A percentile compares a stretch with the other conserved stretches of the same genome.
Evolutionary conservation across 345 rosid genomes (phyloP).

Genomic region (Mercurialis annua): DNA sequence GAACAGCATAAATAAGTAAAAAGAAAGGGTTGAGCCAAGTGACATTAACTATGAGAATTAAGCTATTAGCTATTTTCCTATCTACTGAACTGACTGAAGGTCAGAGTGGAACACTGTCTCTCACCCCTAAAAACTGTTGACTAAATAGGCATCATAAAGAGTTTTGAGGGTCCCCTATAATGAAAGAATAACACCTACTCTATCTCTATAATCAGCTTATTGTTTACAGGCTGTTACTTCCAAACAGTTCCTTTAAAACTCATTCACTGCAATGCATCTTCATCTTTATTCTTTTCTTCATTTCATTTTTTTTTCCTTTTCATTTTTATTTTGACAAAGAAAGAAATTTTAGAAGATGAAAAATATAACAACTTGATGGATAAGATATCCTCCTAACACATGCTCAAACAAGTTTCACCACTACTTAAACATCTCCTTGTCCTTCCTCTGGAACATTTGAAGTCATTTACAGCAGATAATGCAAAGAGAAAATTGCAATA

Average conservation of each 20-base stretch:
- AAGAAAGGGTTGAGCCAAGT: not conserved
- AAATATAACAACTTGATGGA: not conserved
- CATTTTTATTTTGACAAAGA: no score
- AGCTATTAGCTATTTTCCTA: not conserved
- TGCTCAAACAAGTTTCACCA: conserved; percentile 6
- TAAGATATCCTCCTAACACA: not conserved
- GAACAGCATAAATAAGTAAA: not conserved
- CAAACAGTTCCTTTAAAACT: not conserved
- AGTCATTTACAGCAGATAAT: not conserved
- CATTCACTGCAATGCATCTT: not conserved
- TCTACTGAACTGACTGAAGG: not conserved
- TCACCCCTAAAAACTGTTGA: not conserved
- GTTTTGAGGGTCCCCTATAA: not conserved
- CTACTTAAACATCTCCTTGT: not conserved
- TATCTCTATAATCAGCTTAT: not conserved
- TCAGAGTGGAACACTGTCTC: not conserved
- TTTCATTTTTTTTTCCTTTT: no score
- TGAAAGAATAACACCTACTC: not conserved
- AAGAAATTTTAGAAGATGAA: not conserved
- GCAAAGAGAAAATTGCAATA: not conserved
- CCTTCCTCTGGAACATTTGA: not conserved
- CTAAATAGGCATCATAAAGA: not conserved
- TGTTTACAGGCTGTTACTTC: not conserved
- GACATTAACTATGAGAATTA: not conserved
- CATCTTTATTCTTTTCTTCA: no score